These are phyloP conservation scores for Speleostelium caveatum DNA, from an alignment of 78 protist species.

Conservation along the genomic window DNA sequence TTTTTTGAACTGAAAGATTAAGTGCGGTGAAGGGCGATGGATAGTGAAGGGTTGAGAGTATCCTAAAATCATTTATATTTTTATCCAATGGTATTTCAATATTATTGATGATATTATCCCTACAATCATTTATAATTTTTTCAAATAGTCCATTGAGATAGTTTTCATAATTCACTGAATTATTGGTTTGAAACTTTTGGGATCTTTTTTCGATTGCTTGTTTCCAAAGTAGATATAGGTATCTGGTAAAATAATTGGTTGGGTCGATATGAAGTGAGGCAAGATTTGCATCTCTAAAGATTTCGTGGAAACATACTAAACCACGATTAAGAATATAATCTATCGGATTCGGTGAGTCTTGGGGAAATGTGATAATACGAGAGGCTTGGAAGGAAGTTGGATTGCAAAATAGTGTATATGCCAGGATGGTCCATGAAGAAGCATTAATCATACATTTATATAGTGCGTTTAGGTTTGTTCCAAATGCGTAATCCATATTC, in stretches of 20 bases:
- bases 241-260: neutral
- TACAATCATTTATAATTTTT: neutral
- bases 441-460: neutral
- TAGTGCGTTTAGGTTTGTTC: neutral
- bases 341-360: neutral
- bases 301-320: neutral
- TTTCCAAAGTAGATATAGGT: neutral
- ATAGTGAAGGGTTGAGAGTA: neutral
- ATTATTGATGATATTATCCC: neutral
- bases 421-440: too few relatives aligned
- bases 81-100: neutral
- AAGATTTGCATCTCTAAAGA: neutral
- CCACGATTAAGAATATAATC: constrained; percentile 9
- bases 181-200: neutral
- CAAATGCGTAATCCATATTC: neutral
- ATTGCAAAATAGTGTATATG: too few relatives aligned
- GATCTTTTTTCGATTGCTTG: neutral
- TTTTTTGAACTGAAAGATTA: neutral
- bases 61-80: neutral
- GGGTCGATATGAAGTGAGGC: constrained; percentile 3
- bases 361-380: neutral
- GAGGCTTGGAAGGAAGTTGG: too few relatives aligned
- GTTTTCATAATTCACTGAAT: neutral
- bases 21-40: neutral
- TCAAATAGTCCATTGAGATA: neutral